These are phyloP conservation scores for Hsuehochloa calcarea DNA, from an alignment of 176 grass and related monocot genomes.

Conservation along the genomic window DNA sequence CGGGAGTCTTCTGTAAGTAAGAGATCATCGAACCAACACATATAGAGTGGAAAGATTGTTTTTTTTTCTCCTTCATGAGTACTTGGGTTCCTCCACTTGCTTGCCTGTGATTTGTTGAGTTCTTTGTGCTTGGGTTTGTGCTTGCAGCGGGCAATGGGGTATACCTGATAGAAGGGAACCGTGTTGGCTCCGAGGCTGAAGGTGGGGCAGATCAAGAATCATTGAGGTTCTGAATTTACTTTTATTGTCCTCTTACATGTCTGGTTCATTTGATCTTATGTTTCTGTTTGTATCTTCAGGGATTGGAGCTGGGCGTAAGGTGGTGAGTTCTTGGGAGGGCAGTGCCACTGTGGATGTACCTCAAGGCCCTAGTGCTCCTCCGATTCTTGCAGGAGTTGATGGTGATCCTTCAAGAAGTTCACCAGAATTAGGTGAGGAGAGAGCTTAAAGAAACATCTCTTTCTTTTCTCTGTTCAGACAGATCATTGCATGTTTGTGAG, in stretches of 20 bases:
- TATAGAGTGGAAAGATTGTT: not conserved
- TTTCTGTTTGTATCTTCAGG: not conserved
- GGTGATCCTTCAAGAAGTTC: constrained; percentile 11
- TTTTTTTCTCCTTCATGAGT: not conserved
- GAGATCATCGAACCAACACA: not conserved
- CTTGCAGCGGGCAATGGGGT: constrained; percentile 12
- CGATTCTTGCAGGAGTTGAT: not conserved
- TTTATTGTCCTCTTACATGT: not conserved
- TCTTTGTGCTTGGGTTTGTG: not conserved
- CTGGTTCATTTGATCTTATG: not conserved
- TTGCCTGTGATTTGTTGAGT: not conserved
- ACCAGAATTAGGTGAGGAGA: constrained; percentile 25
- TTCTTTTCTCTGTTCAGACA: constrained; percentile 1
- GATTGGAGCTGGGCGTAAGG: not conserved
- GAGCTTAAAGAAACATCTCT: not conserved
- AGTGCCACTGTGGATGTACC: not conserved
- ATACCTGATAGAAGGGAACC: not conserved
- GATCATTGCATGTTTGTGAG: constrained; percentile 21
- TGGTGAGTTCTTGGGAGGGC: not conserved
- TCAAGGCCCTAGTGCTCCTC: not conserved
- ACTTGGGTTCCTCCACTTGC: not conserved
- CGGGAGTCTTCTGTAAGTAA: constrained; percentile 19
- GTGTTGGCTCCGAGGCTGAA: not conserved
- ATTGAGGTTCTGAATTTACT: not conserved
- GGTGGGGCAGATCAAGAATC: not conserved